Conservation (phyloP, 2,329 filamentous ascomycete genomes). For the Hypoxylon sp. region DNA sequence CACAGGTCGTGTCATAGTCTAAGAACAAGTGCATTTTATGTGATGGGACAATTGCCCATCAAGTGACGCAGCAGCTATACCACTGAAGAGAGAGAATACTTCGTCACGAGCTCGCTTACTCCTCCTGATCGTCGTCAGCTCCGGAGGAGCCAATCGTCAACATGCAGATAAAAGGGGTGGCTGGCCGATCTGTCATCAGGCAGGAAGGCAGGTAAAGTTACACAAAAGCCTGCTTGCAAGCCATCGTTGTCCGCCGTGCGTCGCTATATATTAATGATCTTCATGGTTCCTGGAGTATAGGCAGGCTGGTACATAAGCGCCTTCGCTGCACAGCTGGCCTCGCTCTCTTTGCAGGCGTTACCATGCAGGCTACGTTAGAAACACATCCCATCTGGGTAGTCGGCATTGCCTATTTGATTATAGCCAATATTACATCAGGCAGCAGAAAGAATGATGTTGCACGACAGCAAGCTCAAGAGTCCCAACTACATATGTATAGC, state of each 20-base stretch:
- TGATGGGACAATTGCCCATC: slow-evolving; percentile 28
- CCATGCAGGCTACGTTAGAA: slow-evolving; percentile 20
- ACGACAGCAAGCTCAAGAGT: slow-evolving; percentile 38
- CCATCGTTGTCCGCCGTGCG: slow-evolving; percentile 18
- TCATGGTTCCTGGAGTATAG: slow-evolving; percentile 39
- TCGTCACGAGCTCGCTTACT: slow-evolving; percentile 40
- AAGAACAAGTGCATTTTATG: slow-evolving; percentile 27
- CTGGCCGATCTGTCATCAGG: slow-evolving; percentile 42
- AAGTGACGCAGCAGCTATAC: slow-evolving; percentile 41
- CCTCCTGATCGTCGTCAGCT: slow-evolving; percentile 41
- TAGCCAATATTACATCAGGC: slow-evolving; percentile 30
- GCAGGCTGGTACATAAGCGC: slow-evolving; percentile 27
- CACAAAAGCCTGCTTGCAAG: slow-evolving; percentile 32
- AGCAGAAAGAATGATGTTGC: slow-evolving; percentile 35
- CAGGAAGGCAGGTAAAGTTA: slow-evolving; percentile 31
- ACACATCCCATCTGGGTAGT: slow-evolving; percentile 19
- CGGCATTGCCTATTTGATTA: slow-evolving; percentile 21
- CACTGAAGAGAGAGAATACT: slow-evolving; percentile 31
- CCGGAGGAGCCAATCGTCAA: slow-evolving; percentile 22
- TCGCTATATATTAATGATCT: slow-evolving; percentile 41
- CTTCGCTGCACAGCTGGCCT: slow-evolving; percentile 27
- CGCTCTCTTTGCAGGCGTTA: slow-evolving; percentile 19
- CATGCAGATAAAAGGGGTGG: slow-evolving; percentile 43
- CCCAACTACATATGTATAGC: slow-evolving; percentile 34
- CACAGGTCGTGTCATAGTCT: slow-evolving; percentile 35